Evolutionary conservation across 257 asterid genomes (phyloP), one percentile per base, ranked within the genome.

Genomic region (Scutellaria galericulata): DNA sequence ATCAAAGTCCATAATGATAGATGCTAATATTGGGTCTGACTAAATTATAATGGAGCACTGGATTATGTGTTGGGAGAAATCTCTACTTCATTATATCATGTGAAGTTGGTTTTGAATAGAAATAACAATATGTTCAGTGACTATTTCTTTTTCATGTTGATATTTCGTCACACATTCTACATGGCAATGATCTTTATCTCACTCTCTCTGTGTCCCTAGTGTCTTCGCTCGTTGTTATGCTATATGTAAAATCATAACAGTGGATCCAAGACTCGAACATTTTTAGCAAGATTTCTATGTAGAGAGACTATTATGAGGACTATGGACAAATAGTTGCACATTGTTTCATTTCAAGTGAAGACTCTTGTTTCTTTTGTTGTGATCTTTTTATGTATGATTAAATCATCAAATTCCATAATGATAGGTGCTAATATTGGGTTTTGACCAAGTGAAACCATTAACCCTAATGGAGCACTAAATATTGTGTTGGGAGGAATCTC

Each of bases 381-480:
- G 37, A 52, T 44, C 72, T 60, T 62, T 68, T 9, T 56, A 31
- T 42, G 10, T 14, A 44, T 44, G 54, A 62, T 18, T 60, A 7
- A 12, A 41, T 10, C 73, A 35, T 54, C 9, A 74, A 64, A 44
- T n/a, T 64, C 40, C 71, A 50, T 60, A 10, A 37, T 59, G 52
- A 37, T 57, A 8, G 50, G 42, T 20, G 46, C 31, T 41, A 37
- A 57, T 35, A 13, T 51, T 57, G 65, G 39, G 57, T 7, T 67
- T 67, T 56, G 75, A 61, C 73, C 15, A 56, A 57, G 44, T 10
- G 58, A 37, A 69, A 27, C 78, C 71, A 79, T 46, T 27, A 47
- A 13, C 57, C 61, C 45, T 5, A 62, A 41, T 78, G 77, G 70
- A 63, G 70, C 79, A 74, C 42, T 15, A 47, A 57, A 56, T 13